Base-by-base conservation (phyloP, 2,329 filamentous ascomycete genomes). In the Botrytis galanthina region DNA sequence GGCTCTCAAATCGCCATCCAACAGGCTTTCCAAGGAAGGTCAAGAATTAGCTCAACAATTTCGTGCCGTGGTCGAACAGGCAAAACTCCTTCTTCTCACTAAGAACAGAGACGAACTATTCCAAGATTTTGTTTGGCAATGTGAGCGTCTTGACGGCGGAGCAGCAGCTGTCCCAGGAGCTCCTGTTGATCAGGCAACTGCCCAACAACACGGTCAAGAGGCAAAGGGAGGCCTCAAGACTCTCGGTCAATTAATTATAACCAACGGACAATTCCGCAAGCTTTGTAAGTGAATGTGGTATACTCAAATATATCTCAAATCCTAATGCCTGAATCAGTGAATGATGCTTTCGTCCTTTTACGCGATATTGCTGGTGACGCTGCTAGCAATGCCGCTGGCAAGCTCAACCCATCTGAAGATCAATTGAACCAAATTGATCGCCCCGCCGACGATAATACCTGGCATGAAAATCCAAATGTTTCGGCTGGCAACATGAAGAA, bases 71-170 rank as follows among this genome's bases (percentile, higher is more conserved):
- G 90, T 99, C 63, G 89, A 92, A 79, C 89, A 96, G 82, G 92
- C 95, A 74, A 97, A 98, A 86, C 84, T 90, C 73, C 87, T 99
- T 20, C 85, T 98, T 14, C 86, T 99, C 39, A 92, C 92, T 84
- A 99, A 98, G 88, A 99, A 99, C 81, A 89, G 97, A 74, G 96
- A 95, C 81, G 94, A 99, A 80, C 84, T 98, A 73, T 85, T 99
- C 32, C 96, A 99, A 81, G 95, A 99, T 80, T 98, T 99, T 83
- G 93, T 98, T 83, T 99, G 93, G 92, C 93, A 97, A 81, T 95
- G 94, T 0, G 90, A 94, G 80, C 88, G 92, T 64, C 90, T 96
- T 75, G 89, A 90, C 71, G 84, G 88, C 73, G 90, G 87, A 79
- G 86, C 87, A 70, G 86, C 93, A 39, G 82, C 84, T 73, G 83